phyloP scores from a whole-genome alignment of 352 stramenopile species.

The Blastocystis sp. region DNA sequence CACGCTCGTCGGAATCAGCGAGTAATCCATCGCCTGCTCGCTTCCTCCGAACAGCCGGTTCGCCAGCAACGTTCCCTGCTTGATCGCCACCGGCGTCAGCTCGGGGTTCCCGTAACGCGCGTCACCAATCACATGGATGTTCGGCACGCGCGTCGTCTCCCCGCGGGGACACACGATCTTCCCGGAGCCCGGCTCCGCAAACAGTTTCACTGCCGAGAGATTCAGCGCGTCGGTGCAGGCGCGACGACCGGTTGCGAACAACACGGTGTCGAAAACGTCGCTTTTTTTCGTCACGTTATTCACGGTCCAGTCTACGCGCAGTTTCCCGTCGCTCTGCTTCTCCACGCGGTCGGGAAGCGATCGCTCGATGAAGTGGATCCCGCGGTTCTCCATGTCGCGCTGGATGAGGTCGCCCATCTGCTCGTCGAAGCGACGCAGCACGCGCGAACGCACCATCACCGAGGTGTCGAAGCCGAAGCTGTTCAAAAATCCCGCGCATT shows the following conservation, averaged over 20 bases:
- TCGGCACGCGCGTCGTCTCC: slow-evolving; percentile 81
- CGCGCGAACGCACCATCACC: slow-evolving; percentile 87
- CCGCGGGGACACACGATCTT: slow-evolving; percentile 61
- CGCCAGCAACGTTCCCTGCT: slow-evolving; percentile 78
- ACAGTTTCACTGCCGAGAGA: slow-evolving; percentile 75
- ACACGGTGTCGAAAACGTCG: slow-evolving; percentile 86
- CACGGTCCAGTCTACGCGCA: slow-evolving; percentile 63
- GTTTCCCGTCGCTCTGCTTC: background rate
- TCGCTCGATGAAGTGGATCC: slow-evolving; percentile 76
- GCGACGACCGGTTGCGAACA: slow-evolving; percentile 80
- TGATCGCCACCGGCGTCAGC: slow-evolving; percentile 91
- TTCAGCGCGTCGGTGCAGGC: slow-evolving; percentile 79
- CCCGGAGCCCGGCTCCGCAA: slow-evolving; percentile 55
- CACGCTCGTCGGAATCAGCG: slow-evolving; percentile 67
- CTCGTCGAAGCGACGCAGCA: slow-evolving; percentile 90
- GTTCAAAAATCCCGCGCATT: slow-evolving; percentile 89
- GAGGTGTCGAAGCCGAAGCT: slow-evolving; percentile 87
- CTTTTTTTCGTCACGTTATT: slow-evolving; percentile 68
- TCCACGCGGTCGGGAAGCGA: background rate
- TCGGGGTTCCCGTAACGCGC: slow-evolving; percentile 83
- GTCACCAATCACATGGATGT: slow-evolving; percentile 92
- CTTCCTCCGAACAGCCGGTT: slow-evolving; percentile 76
- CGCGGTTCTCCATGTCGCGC: slow-evolving; percentile 78
- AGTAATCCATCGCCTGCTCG: slow-evolving; percentile 62
- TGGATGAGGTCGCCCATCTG: slow-evolving; percentile 85